A percentile compares a stretch with the other conserved stretches of the same genome.
Conservation (phyloP, 2,329 filamentous ascomycete genomes). For the Metarhizium album region DNA sequence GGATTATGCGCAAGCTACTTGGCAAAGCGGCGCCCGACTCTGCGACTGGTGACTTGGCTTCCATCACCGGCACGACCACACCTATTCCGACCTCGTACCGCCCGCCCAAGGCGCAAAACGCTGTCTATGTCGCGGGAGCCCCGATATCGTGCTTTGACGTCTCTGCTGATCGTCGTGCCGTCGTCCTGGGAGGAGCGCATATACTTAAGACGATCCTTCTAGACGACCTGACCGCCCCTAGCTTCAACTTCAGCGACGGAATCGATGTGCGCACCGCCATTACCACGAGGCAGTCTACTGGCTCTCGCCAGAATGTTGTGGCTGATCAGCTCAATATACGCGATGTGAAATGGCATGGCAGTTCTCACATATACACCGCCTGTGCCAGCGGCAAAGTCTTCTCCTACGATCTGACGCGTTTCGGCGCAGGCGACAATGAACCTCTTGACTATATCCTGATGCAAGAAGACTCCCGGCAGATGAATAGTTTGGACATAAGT, state of each 20-base stretch:
- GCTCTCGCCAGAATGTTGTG: constrained; percentile 27
- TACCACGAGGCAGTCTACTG: constrained; percentile 33
- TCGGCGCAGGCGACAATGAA: constrained; percentile 31
- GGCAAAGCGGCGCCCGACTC: constrained; percentile 41
- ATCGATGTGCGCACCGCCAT: constrained; percentile 49
- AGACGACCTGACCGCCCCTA: constrained; percentile 30
- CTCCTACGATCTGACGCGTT: constrained; percentile 46
- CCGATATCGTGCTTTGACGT: constrained; percentile 49
- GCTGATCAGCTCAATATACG: constrained; percentile 53
- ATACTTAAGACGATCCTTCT: constrained; percentile 50
- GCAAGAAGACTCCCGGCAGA: constrained; percentile 50
- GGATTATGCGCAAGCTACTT: constrained; percentile 50
- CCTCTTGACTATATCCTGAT: constrained; percentile 46
- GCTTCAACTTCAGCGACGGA: constrained; percentile 40
- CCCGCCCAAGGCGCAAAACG: constrained; percentile 44
- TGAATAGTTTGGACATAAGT: constrained; percentile 53
- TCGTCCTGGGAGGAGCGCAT: constrained; percentile 47
- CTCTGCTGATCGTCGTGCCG: constrained; percentile 43
- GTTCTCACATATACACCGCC: constrained; percentile 49
- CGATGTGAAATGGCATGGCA: constrained; percentile 48
- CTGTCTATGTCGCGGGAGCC: constrained; percentile 36
- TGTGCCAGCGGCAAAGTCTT: constrained; percentile 56
- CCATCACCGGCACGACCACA: constrained; percentile 35
- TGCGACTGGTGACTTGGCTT: constrained; percentile 30
- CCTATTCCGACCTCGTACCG: constrained; percentile 32